Conservation (phyloP, 352 stramenopile species). For the Thraustotheca clavata region DNA sequence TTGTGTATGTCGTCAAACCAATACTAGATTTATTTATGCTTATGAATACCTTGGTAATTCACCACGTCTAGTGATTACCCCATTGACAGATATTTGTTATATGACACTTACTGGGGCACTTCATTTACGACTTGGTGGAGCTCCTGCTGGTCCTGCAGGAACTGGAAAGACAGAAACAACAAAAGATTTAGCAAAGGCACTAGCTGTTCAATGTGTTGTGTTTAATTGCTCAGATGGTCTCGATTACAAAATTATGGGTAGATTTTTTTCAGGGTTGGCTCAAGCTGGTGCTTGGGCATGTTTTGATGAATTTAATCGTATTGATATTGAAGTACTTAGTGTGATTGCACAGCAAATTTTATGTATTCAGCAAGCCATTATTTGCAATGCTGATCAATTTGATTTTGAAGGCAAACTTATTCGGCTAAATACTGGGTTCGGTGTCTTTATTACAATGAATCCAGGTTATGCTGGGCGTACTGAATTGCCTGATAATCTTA, state of each 20-base stretch:
- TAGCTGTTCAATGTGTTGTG: slow-evolving; percentile 92
- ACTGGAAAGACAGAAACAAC: slow-evolving; percentile 94
- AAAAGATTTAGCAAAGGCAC: slow-evolving; percentile 90
- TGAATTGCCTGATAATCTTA: slow-evolving; percentile 91
- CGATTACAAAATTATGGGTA: slow-evolving; percentile 96
- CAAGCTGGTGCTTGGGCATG: slow-evolving; percentile 92
- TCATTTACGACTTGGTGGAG: slow-evolving; percentile 87
- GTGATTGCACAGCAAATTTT: slow-evolving; percentile 95
- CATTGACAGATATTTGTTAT: slow-evolving; percentile 82
- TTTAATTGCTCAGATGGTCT: slow-evolving; percentile 95
- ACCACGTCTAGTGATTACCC: slow-evolving; percentile 72
- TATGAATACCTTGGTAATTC: slow-evolving; percentile 84
- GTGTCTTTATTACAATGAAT: slow-evolving; percentile 96
- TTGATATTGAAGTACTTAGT: slow-evolving; percentile 93
- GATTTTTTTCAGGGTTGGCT: slow-evolving; percentile 92
- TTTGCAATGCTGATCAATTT: slow-evolving; percentile 81
- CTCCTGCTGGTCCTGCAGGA: slow-evolving; percentile 87
- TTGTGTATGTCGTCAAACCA: slow-evolving; percentile 74
- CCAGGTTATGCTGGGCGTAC: slow-evolving; percentile 89
- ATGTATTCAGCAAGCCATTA: slow-evolving; percentile 91
- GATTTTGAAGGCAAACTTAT: slow-evolving; percentile 93
- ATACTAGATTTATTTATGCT: slow-evolving; percentile 76
- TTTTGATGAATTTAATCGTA: slow-evolving; percentile 96
- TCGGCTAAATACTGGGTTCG: slow-evolving; percentile 84
- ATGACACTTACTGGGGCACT: slow-evolving; percentile 94